Conservation (phyloP, 1,284 basidiomycete species). For the Leccinum ambiguum region DNA sequence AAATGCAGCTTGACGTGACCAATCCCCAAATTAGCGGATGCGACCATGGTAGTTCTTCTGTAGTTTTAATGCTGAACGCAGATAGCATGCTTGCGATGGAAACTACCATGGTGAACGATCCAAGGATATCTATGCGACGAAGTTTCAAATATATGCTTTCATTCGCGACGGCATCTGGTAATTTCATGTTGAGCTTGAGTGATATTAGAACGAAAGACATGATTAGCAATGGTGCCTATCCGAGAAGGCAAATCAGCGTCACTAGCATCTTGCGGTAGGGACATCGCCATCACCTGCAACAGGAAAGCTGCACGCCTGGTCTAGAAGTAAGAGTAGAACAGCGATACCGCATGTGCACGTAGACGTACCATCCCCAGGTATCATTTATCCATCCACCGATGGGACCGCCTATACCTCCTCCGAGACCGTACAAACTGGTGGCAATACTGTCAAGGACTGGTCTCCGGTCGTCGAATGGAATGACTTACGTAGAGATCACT, state of each 20-base stretch:
- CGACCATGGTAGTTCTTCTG: background rate
- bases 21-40: background rate
- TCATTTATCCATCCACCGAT: too few species aligned
- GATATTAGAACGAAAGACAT: background rate
- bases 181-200: slow-evolving; percentile 46
- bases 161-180: slow-evolving; percentile 59
- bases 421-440: too few species aligned
- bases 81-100: background rate
- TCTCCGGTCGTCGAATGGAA: too few species aligned
- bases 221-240: background rate
- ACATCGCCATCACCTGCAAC: background rate
- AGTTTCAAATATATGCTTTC: slow-evolving; percentile 54
- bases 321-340: background rate
- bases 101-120: slow-evolving; percentile 28
- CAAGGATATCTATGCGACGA: slow-evolving; percentile 73
- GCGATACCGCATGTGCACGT: background rate
- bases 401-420: too few species aligned
- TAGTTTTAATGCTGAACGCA: background rate
- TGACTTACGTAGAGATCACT: too few species aligned
- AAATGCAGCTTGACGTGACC: background rate
- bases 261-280: background rate
- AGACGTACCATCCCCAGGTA: too few species aligned
- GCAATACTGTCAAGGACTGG: too few species aligned
- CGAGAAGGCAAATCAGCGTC: background rate
- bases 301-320: background rate